Evolutionary conservation across 2,329 filamentous ascomycete species (phyloP), one percentile per base, ranked within the genome.

Genomic region (Bipolaris victoriae): DNA sequence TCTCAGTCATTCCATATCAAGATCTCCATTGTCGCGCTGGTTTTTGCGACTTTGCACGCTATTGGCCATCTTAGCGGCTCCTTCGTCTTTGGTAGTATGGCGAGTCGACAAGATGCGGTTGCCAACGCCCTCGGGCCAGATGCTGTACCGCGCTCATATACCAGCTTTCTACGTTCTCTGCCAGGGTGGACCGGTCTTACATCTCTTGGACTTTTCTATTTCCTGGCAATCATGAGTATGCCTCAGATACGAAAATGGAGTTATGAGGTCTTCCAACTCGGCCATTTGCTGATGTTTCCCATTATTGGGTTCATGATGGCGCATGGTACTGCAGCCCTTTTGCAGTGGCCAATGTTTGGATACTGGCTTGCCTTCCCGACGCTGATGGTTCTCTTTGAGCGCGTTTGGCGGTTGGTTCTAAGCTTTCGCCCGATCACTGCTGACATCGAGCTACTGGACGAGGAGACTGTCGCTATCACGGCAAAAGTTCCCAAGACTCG

Each of bases 221-320:
- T 79, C 0, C 74, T 86, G 0, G 78, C 78, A 0, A 55, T 80
- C 0, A 66, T 84, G 33, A 84, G 82, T 53, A 79, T 83, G 59
- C 83, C 84, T 0, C 76, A 75, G 29, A 75, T 86, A 0, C 77
- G 84, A 0, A 79, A 74, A 13, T 80, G 79, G 77, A 83, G 78
- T 60, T 86, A 86, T 50, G 82, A 87, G 61, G 63, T 85, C 18
- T 87, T 87, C 59, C 84, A 86, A 61, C 73, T 85, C 0, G 82
- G 80, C 0, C 84, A 86, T 60, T 59, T 86, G 6, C 78, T 86
- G 36, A 85, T 86, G 82, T 86, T 82, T 40, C 84, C 83, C 7
- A 82, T 86, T 18, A 81, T 86, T 26, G 83, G 80, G 0, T 72
- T 86, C 0, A 77, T 86, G 64, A 82, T 81, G 68, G 83, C 82